A percentile compares a stretch with the other conserved stretches of the same genome.
Evolutionary conservation across 202 grass and related monocot genomes (phyloP).

Genomic region (Saccharum hybrid): DNA sequence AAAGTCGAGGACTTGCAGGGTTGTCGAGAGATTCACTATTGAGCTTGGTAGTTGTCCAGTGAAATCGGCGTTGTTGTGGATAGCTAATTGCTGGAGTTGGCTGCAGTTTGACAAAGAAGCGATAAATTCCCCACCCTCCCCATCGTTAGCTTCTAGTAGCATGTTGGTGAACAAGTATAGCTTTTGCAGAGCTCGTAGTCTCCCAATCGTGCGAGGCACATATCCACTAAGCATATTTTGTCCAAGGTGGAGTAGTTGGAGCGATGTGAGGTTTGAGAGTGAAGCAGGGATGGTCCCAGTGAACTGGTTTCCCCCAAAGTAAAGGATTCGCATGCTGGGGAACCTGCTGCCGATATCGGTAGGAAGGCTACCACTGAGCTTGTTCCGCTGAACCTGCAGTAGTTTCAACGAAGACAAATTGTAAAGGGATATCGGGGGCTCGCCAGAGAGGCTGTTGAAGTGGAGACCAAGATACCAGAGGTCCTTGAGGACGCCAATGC

Average conservation of each 20-base stretch:
- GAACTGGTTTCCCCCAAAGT: background rate
- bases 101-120: too few relatives aligned
- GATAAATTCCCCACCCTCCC: too few relatives aligned
- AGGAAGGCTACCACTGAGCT: conserved; percentile 1
- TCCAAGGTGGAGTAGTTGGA: rapidly evolving
- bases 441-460: conserved; percentile 33
- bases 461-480: conserved; percentile 18
- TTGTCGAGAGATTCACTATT: too few relatives aligned
- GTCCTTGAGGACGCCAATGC: conserved; percentile 29
- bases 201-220: conserved; percentile 12
- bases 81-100: too few relatives aligned
- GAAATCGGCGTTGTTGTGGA: too few relatives aligned
- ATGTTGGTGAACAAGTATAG: background rate
- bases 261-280: background rate
- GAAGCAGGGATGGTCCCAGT: conserved; percentile 17
- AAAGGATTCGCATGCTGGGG: background rate
- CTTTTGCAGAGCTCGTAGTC: background rate
- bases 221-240: conserved; percentile 5
- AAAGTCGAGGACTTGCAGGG: too few relatives aligned
- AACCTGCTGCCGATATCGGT: background rate
- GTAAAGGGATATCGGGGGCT: conserved; percentile 24
- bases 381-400: background rate
- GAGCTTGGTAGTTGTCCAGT: too few relatives aligned
- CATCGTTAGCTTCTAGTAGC: too few relatives aligned
- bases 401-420: background rate